Evolutionary conservation across 306 rosid genomes (phyloP).

Genomic region (Trifolium repens): DNA sequence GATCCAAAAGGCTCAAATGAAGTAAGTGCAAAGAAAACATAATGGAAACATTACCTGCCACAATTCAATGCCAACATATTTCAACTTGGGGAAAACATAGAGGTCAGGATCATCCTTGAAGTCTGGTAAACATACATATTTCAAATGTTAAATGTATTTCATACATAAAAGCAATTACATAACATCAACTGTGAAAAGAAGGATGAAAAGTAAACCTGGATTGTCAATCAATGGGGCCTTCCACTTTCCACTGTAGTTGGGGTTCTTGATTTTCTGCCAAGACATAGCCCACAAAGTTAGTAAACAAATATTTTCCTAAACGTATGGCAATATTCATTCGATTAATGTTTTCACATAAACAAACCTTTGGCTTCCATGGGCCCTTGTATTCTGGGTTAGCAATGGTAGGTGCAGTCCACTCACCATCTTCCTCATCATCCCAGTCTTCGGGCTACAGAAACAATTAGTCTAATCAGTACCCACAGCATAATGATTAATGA

Average conservation of each 20-base stretch:
- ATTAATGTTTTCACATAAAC: constrained; percentile 50
- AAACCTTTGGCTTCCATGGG: constrained; percentile 94
- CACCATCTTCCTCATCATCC: constrained; percentile 99
- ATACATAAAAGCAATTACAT: background rate
- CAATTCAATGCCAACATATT: constrained; percentile 95
- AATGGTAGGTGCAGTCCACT: constrained; percentile 97
- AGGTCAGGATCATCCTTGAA: constrained; percentile 95
- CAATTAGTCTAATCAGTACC: constrained; percentile 39
- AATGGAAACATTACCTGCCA: constrained; percentile 77
- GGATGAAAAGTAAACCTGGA: constrained; percentile 65
- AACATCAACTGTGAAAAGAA: constrained; percentile 7
- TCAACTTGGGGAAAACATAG: constrained; percentile 90
- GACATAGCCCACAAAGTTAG: constrained; percentile 19
- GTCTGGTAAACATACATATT: constrained; percentile 50
- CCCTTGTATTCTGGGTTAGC: constrained; percentile 98
- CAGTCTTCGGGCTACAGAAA: constrained; percentile 90
- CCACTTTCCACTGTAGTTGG: constrained; percentile 94
- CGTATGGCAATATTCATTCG: background rate
- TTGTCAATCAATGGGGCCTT: constrained; percentile 96
- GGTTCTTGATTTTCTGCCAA: constrained; percentile 92
- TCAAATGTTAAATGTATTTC: constrained; percentile 20
- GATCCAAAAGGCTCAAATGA: constrained; percentile 3
- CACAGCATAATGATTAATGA: background rate
- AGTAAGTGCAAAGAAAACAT: background rate
- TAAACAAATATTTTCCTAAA: constrained; percentile 17